Evolutionary conservation across 164 flowering plant species (phyloP).

Genomic region (Stephania japonica): DNA sequence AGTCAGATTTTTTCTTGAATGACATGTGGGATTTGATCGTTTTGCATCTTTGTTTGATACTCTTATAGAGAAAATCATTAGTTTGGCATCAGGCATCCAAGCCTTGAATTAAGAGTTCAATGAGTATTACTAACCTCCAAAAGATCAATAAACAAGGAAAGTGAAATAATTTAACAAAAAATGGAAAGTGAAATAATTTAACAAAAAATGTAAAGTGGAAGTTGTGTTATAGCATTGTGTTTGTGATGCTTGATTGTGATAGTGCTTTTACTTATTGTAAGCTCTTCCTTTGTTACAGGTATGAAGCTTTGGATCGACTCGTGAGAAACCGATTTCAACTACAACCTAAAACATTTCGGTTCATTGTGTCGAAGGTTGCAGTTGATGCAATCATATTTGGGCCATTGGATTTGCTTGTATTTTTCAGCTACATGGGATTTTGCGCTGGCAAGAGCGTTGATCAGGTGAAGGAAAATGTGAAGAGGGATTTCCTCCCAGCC

Average conservation of each 20-base stretch:
- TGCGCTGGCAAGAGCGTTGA: slow-evolving; percentile 54
- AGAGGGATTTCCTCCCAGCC: slow-evolving; percentile 83
- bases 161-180: no score
- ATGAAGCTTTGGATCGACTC: slow-evolving; percentile 69
- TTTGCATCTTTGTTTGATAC: no score
- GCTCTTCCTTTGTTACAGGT: slow-evolving; percentile 39
- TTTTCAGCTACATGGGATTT: slow-evolving; percentile 86
- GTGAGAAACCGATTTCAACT: slow-evolving; percentile 39
- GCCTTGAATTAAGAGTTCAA: no score
- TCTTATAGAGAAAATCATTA: no score
- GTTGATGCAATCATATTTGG: slow-evolving; percentile 73
- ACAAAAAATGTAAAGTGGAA: neutral
- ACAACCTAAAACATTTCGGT: slow-evolving; percentile 57
- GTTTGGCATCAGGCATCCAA: no score
- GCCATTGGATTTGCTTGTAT: slow-evolving; percentile 66
- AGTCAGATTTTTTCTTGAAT: no score
- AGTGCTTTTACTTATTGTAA: neutral
- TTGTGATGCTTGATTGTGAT: neutral
- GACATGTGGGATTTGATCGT: no score
- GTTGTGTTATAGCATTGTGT: neutral
- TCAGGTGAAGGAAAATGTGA: slow-evolving; percentile 81
- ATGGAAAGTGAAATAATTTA: neutral
- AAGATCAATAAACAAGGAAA: no score
- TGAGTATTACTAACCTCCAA: no score
- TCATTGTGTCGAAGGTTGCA: slow-evolving; percentile 76